A percentile compares a stretch with the other conserved stretches of the same genome.
Evolutionary conservation across 371 early-diverging fungal species (phyloP).

Genomic region (Haplosporangium sp.): DNA sequence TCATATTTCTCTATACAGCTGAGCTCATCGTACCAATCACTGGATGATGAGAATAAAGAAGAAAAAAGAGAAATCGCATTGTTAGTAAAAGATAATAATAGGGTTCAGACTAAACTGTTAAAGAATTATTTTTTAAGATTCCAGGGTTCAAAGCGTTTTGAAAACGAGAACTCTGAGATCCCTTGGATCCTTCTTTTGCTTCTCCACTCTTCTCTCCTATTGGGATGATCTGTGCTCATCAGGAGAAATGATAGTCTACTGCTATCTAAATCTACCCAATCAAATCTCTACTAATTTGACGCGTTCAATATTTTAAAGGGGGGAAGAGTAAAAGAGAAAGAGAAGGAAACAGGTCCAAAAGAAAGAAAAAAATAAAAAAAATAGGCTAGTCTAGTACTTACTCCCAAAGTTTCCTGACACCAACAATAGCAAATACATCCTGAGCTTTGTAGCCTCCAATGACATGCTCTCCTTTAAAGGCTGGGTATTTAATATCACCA

Average conservation of each 20-base stretch:
- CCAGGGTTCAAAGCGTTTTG: neutral
- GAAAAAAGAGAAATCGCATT: no score
- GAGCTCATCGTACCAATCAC: conserved; percentile 57
- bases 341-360: no score
- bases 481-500: conserved; percentile 60
- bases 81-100: neutral
- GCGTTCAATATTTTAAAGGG: no score
- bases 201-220: neutral
- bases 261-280: neutral
- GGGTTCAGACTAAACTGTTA: neutral
- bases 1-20: conserved; percentile 52
- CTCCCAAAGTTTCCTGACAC: conserved; percentile 74
- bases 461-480: conserved; percentile 71
- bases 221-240: neutral
- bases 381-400: conserved; percentile 19
- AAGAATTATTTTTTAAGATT: neutral
- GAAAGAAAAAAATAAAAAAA: no score
- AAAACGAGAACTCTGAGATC: neutral
- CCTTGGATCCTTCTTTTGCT: neutral
- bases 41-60: conserved; percentile 3
- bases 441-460: conserved; percentile 74
- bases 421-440: conserved; percentile 74
- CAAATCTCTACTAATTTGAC: no score
- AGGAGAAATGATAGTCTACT: neutral
- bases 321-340: no score